Conservation (phyloP, 225 moss, liverwort and hornwort genomes). For the Asterella californica region DNA sequence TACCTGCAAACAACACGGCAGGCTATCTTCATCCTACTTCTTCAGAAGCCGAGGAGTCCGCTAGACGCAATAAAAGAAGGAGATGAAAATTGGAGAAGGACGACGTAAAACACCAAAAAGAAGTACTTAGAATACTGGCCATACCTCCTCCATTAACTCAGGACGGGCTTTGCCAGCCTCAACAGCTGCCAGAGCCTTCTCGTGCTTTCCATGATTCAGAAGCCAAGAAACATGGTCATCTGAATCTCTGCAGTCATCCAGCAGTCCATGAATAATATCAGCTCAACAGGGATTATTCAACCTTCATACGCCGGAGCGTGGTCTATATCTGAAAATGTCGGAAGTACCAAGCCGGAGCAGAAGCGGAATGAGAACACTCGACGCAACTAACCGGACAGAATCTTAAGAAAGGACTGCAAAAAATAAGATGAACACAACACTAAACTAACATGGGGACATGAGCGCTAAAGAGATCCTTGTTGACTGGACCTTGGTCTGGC, state of each 20-base stretch:
- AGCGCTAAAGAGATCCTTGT: not conserved
- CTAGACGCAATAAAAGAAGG: no score
- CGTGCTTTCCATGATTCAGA: slow-evolving; percentile 79
- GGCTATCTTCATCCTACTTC: no score
- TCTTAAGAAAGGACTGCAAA: not conserved
- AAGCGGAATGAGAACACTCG: not conserved
- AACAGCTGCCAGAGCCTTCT: slow-evolving; percentile 89
- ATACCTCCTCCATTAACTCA: slow-evolving; percentile 96
- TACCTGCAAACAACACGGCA: not conserved
- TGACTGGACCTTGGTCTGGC: slow-evolving; percentile 75
- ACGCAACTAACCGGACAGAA: not conserved
- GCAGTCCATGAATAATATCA: not conserved
- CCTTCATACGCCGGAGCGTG: not conserved
- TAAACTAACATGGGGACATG: not conserved
- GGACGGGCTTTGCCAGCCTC: slow-evolving; percentile 82
- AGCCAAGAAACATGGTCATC: slow-evolving; percentile 99
- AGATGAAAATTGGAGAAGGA: not conserved
- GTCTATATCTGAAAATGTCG: not conserved
- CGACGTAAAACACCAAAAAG: not conserved
- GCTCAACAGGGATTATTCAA: not conserved
- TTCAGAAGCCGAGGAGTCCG: no score
- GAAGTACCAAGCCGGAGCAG: not conserved
- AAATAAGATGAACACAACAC: not conserved
- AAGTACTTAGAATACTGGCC: not conserved
- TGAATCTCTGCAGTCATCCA: slow-evolving; percentile 59